Evolutionary conservation across 2,329 filamentous ascomycete species (phyloP).

Genomic region (Septoria linicola): DNA sequence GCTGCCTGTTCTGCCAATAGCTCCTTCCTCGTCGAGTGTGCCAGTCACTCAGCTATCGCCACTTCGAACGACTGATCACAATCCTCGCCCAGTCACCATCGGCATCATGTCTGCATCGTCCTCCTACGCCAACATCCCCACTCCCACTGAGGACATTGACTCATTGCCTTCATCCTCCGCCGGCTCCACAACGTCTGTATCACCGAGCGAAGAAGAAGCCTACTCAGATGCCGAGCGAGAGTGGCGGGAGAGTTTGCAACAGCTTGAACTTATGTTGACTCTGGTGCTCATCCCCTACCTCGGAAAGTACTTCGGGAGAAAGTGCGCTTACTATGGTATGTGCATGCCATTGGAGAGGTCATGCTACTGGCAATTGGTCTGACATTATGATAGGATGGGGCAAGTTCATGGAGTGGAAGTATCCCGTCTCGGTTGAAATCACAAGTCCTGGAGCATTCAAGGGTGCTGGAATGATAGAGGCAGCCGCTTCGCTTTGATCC

Average conservation of each 20-base stretch:
- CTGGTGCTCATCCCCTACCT: slow-evolving; percentile 94
- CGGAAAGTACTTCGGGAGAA: slow-evolving; percentile 91
- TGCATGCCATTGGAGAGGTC: slow-evolving; percentile 27
- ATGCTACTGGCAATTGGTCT: slow-evolving; percentile 17
- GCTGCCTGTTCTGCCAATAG: neutral
- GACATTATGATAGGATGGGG: slow-evolving; percentile 68
- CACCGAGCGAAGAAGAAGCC: slow-evolving; percentile 49
- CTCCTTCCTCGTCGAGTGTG: slow-evolving; percentile 3
- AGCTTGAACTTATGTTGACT: slow-evolving; percentile 85
- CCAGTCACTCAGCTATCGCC: slow-evolving; percentile 5
- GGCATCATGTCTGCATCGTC: slow-evolving; percentile 48
- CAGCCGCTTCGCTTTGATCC: slow-evolving; percentile 43
- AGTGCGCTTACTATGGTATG: slow-evolving; percentile 95
- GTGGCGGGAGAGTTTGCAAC: slow-evolving; percentile 92
- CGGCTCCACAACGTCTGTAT: slow-evolving; percentile 48
- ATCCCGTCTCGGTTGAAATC: slow-evolving; percentile 69
- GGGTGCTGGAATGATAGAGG: slow-evolving; percentile 47
- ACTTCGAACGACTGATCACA: neutral
- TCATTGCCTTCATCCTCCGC: slow-evolving; percentile 54
- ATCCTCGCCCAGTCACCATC: neutral
- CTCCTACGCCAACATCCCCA: slow-evolving; percentile 50
- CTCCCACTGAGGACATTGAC: slow-evolving; percentile 47
- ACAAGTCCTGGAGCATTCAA: slow-evolving; percentile 50
- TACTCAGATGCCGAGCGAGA: slow-evolving; percentile 84
- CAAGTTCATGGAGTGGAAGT: slow-evolving; percentile 92